Evolutionary conservation across 371 early-diverging fungal genomes (phyloP).

Genomic region (Actinomortierella ambigua): DNA sequence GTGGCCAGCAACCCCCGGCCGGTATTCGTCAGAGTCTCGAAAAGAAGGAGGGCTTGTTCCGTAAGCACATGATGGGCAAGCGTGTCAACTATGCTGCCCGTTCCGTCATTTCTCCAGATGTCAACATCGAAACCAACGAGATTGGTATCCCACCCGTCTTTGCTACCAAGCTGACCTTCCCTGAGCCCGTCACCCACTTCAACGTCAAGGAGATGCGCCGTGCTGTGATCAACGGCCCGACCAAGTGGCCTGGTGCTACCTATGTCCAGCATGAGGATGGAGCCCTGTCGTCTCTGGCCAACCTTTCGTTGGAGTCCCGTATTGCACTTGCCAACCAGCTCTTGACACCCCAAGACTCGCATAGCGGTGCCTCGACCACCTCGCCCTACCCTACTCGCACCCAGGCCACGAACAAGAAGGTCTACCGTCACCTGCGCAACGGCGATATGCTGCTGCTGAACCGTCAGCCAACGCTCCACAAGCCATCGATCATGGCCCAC

Average conservation of each 20-base stretch:
- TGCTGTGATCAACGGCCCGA: conserved; percentile 98
- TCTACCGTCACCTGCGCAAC: conserved; percentile 95
- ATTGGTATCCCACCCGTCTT: conserved; percentile 99
- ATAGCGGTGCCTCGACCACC: conserved; percentile 50
- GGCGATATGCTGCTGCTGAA: conserved; percentile 99
- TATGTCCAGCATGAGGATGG: conserved; percentile 96
- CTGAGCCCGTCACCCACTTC: conserved; percentile 97
- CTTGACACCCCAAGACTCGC: conserved; percentile 79
- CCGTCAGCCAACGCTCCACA: conserved; percentile 99
- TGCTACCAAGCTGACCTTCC: conserved; percentile 97
- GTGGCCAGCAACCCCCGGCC: conserved; percentile 68
- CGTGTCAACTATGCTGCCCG: conserved; percentile 99
- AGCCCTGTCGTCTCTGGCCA: conserved; percentile 77
- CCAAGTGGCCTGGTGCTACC: conserved; percentile 98
- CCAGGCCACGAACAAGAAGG: conserved; percentile 89
- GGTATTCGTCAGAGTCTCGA: conserved; percentile 98
- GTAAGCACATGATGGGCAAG: conserved; percentile 99
- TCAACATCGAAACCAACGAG: conserved; percentile 98
- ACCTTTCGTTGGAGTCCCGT: conserved; percentile 86
- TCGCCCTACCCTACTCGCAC: conserved; percentile 66
- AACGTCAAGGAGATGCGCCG: conserved; percentile 92
- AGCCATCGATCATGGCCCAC: conserved; percentile 99
- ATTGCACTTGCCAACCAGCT: conserved; percentile 97
- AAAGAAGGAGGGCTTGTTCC: conserved; percentile 99
- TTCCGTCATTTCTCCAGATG: conserved; percentile 99